These are phyloP conservation scores for Solanum chacoense DNA, from an alignment of 305 asterid species.

Conservation along the genomic window DNA sequence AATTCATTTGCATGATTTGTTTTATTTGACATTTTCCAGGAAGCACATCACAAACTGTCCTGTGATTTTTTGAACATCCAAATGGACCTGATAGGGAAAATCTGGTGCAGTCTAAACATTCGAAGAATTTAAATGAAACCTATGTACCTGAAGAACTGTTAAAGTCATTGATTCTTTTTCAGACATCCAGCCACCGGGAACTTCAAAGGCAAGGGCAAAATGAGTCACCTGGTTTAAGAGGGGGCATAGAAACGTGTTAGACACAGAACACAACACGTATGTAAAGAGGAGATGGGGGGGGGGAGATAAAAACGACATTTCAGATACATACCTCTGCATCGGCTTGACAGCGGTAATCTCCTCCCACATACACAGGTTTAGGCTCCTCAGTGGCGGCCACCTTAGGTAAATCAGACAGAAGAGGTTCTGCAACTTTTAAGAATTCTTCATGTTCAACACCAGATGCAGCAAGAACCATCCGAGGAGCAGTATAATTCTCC, in stretches of 20 bases:
- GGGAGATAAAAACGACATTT: slow-evolving; percentile 4
- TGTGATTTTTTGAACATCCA: background rate
- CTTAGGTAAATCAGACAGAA: slow-evolving; percentile 63
- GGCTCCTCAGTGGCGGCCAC: slow-evolving; percentile 35
- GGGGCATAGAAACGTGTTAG: slow-evolving; percentile 1
- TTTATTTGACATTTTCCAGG: background rate
- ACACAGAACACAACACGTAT: background rate
- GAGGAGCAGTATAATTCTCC: slow-evolving; percentile 79
- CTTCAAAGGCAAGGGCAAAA: slow-evolving; percentile 94
- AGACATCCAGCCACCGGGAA: slow-evolving; percentile 91
- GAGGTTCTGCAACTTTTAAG: slow-evolving; percentile 71
- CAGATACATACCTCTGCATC: slow-evolving; percentile 70
- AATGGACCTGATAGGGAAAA: background rate
- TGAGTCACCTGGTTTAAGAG: slow-evolving; percentile 53
- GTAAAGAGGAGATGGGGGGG: background rate
- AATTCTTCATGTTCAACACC: slow-evolving; percentile 88
- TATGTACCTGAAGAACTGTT: slow-evolving; percentile 86
- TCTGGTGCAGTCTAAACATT: background rate
- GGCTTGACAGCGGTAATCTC: slow-evolving; percentile 83
- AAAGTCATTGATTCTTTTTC: slow-evolving; percentile 63
- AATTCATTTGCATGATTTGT: background rate
- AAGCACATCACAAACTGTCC: background rate
- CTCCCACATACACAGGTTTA: slow-evolving; percentile 69
- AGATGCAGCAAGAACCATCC: slow-evolving; percentile 89
- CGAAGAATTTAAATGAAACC: background rate